Conservation (phyloP, 148 eudicot species). For the Fallopia convolvulus region DNA sequence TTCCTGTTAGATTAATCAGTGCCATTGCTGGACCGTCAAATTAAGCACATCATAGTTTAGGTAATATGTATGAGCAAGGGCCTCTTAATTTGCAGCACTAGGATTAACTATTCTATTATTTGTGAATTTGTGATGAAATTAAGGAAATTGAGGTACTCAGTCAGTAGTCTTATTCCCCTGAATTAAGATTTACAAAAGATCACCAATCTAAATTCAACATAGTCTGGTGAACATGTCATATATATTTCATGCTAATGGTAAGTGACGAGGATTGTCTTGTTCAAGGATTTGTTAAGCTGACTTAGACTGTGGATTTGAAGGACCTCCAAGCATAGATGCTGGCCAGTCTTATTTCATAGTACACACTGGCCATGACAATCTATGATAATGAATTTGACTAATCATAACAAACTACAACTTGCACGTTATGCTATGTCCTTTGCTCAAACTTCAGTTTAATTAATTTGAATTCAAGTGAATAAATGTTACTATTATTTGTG, state of each 20-base stretch:
- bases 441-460: not conserved
- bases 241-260: not conserved
- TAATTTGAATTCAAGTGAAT: not conserved
- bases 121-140: not conserved
- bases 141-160: not conserved
- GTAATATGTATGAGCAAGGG: not conserved
- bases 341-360: not conserved
- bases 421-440: not conserved
- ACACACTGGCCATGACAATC: not conserved
- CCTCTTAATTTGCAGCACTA: not conserved
- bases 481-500: too few relatives aligned
- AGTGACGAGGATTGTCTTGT: not conserved
- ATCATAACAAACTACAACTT: not conserved
- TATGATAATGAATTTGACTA: not conserved
- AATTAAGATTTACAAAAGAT: not conserved
- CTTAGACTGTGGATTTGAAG: not conserved
- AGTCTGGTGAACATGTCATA: not conserved
- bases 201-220: not conserved
- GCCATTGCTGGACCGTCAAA: not conserved
- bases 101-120: not conserved
- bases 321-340: not conserved
- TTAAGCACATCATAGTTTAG: not conserved
- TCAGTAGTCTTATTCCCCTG: not conserved
- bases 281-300: not conserved
- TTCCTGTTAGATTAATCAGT: not conserved